phyloP scores from a whole-genome alignment of 345 rosid species.

The Sonneratia caseolaris region DNA sequence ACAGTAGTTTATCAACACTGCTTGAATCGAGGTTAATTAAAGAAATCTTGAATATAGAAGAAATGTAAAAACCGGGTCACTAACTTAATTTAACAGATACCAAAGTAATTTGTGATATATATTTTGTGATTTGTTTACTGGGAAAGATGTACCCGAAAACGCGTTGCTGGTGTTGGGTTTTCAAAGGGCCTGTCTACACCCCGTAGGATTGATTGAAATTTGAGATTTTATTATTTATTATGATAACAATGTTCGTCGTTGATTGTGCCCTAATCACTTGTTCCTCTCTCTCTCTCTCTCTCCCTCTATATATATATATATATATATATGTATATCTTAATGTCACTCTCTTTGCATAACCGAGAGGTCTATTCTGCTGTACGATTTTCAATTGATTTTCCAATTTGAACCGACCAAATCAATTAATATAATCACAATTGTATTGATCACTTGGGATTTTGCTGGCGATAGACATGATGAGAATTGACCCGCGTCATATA shows the following conservation, averaged over 20 bases:
- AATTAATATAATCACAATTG: too few relatives aligned
- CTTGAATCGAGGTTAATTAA: too few relatives aligned
- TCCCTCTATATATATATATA: too few relatives aligned
- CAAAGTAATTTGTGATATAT: too few relatives aligned
- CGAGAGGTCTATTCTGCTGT: background rate
- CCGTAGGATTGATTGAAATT: slow-evolving; percentile 1
- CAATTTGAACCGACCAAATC: too few relatives aligned
- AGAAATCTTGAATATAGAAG: too few relatives aligned
- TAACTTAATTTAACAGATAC: too few relatives aligned
- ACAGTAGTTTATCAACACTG: too few relatives aligned
- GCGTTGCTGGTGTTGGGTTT: slow-evolving; percentile 12
- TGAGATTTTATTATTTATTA: background rate
- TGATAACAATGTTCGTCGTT: background rate
- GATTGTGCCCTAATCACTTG: background rate
- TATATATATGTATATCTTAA: background rate
- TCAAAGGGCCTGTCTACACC: slow-evolving; percentile 9
- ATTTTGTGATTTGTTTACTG: slow-evolving; percentile 1
- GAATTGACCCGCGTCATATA: too few relatives aligned
- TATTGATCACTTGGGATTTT: too few relatives aligned
- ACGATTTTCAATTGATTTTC: background rate
- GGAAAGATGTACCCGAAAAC: slow-evolving; percentile 11
- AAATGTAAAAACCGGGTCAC: too few relatives aligned
- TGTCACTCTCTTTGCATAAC: background rate
- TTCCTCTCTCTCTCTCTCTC: background rate
- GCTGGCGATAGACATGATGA: too few relatives aligned